Base-by-base conservation (phyloP, 441 rosid species). In the Euphorbia schlechtendalii region DNA sequence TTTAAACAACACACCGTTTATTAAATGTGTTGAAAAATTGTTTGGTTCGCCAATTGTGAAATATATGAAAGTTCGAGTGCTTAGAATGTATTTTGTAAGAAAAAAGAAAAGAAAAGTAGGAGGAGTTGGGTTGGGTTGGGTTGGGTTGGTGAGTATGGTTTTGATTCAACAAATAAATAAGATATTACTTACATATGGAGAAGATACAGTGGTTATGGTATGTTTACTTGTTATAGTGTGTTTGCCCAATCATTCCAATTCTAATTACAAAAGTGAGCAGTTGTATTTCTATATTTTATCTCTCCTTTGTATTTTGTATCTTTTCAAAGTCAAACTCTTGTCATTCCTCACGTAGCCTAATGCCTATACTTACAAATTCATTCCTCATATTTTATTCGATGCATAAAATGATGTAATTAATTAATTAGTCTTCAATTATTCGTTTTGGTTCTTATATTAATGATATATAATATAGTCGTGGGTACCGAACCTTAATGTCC, bases 151-250 rank as follows among this genome's bases (percentile, higher is more conserved):
- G 38, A 14, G 48, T 30, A 38, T 65, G 68, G 67, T 61, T 65
- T 54, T 32, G 58, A 72, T 61, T 12, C 59, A 71, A 12, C 27
- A 36, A 18, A 18, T 12, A 0, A 12, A 36, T n/a, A n/a, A n/a
- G n/a, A n/a, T n/a, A 38, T 59, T 40, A 57, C 70, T 71, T 66
- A 69, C 58, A 63, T 68, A 67, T 71, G 66, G 63, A 56, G 64
- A 65, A 80, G 79, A 76, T 72, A 74, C 76, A 76, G 86, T 86
- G 45, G 88, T 80, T 86, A 62, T 55, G 73, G 57, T 69, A 80
- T 77, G 63, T 71, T 71, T 64, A 61, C 63, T 73, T 76, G 67
- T 69, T 72, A 13, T 71, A 69, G 89, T 88, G 91, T 59, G 73
- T 83, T 84, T 78, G 88, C 84, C 81, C 68, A 70, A 59, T 73